These are phyloP conservation scores for Toxoplasma gondii DNA, from an alignment of 169 alveolate species.

Conservation along the genomic window DNA sequence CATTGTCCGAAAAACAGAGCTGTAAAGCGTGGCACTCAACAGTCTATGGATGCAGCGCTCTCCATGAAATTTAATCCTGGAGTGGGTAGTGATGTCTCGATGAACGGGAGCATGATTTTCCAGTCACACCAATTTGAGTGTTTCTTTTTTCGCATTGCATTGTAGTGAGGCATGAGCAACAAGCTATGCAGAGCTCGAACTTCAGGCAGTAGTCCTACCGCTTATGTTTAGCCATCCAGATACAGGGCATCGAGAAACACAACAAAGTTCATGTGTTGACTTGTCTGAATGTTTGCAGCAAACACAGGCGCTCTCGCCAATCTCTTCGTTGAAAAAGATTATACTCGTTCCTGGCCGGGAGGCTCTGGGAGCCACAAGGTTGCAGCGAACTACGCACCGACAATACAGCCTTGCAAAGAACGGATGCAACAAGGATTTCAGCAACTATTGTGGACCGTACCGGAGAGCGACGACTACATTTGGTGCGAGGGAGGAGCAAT, in stretches of 20 bases:
- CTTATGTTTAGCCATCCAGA: no score
- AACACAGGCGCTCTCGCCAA: background rate
- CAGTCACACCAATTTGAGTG: background rate
- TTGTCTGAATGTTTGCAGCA: background rate
- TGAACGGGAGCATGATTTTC: background rate
- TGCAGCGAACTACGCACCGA: slow-evolving; percentile 43
- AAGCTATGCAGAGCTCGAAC: no score
- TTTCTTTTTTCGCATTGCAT: background rate
- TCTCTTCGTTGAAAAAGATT: background rate
- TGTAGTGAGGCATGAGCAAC: background rate
- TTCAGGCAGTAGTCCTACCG: no score
- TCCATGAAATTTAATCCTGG: no score
- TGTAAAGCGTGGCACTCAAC: no score
- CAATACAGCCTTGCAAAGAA: background rate
- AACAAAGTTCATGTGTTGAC: no score
- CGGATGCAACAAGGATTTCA: slow-evolving; percentile 9
- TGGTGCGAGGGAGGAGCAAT: slow-evolving; percentile 47
- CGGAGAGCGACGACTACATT: slow-evolving; percentile 17
- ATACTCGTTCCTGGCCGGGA: slow-evolving; percentile 37
- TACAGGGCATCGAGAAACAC: no score
- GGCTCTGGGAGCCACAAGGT: slow-evolving; percentile 48
- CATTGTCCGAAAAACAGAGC: background rate
- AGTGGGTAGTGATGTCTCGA: no score
- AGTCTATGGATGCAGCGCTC: no score
- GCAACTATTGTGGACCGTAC: background rate